Conservation (phyloP, 1,139 yeast genomes). For the Kodamaea alishanica region DNA sequence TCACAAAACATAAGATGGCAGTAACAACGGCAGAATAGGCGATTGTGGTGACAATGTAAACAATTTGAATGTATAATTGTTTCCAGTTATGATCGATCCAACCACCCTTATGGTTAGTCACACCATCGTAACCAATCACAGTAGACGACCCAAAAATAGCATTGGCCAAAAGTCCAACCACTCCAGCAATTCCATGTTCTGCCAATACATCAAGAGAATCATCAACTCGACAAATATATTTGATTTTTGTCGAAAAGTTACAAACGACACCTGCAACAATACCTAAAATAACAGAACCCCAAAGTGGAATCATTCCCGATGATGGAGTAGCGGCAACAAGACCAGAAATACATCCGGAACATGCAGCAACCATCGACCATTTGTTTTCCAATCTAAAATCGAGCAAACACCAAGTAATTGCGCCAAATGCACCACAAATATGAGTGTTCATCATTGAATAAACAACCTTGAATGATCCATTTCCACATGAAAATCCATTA, state of each 20-base stretch:
- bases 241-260: slow-evolving; percentile 85
- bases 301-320: slow-evolving; percentile 84
- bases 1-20: slow-evolving; percentile 65
- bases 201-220: slow-evolving; percentile 95
- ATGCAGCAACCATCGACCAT: slow-evolving; percentile 93
- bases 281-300: slow-evolving; percentile 89
- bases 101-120: slow-evolving; percentile 81
- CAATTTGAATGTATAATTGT: slow-evolving; percentile 87
- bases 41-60: slow-evolving; percentile 68
- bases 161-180: slow-evolving; percentile 81
- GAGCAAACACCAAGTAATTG: slow-evolving; percentile 84
- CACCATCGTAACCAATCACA: slow-evolving; percentile 86
- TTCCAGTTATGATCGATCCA: slow-evolving; percentile 90
- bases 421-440: slow-evolving; percentile 85
- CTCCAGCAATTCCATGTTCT: slow-evolving; percentile 97
- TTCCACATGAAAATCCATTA: slow-evolving; percentile 76
- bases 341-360: slow-evolving; percentile 94
- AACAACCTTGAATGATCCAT: slow-evolving; percentile 63
- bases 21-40: slow-evolving; percentile 82
- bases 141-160: slow-evolving; percentile 84
- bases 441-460: slow-evolving; percentile 92
- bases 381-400: slow-evolving; percentile 85
- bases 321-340: slow-evolving; percentile 96
- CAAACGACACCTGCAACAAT: slow-evolving; percentile 77
- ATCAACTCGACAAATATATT: slow-evolving; percentile 76